A percentile compares a stretch with the other conserved stretches of the same genome.
phyloP scores from a whole-genome alignment of 352 stramenopile species.

The Pythium myriotylum region DNA sequence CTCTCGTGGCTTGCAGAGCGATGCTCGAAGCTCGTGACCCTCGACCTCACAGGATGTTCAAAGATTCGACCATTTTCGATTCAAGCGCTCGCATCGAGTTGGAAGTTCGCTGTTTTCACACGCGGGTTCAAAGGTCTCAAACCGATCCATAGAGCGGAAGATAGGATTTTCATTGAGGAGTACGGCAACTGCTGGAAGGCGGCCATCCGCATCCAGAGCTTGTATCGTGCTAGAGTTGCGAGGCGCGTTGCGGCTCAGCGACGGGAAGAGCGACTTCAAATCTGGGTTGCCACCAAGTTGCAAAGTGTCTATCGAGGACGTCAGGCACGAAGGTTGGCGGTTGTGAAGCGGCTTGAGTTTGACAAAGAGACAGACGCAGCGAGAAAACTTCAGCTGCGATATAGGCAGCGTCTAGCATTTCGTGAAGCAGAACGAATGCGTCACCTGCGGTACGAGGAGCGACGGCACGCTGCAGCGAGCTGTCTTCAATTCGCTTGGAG shows the following conservation, averaged over 20 bases:
- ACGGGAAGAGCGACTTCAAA: slow-evolving; percentile 49
- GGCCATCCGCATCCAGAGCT: slow-evolving; percentile 64
- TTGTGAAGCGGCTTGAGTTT: slow-evolving; percentile 47
- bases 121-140: slow-evolving; percentile 76
- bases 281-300: slow-evolving; percentile 58
- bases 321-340: slow-evolving; percentile 48
- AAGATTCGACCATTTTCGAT: slow-evolving; percentile 54
- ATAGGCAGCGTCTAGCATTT: slow-evolving; percentile 35
- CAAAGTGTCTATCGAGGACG: slow-evolving; percentile 71
- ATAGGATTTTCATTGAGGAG: slow-evolving; percentile 86
- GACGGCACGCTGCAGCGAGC: slow-evolving; percentile 29
- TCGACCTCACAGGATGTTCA: slow-evolving; percentile 64
- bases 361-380: slow-evolving; percentile 66
- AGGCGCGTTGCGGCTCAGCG: slow-evolving; percentile 39
- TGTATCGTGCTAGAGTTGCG: slow-evolving; percentile 64
- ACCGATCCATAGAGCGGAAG: slow-evolving; percentile 69
- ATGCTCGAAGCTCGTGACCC: slow-evolving; percentile 55
- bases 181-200: slow-evolving; percentile 80
- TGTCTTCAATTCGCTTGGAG: slow-evolving; percentile 53
- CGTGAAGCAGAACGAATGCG: slow-evolving; percentile 19
- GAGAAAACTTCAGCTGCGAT: slow-evolving; percentile 53
- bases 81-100: slow-evolving; percentile 53
- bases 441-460: slow-evolving; percentile 20
- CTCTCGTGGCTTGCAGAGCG: slow-evolving; percentile 88
- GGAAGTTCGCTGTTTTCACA: slow-evolving; percentile 59